Conservation (phyloP, 2,329 filamentous ascomycete species). For the Tothia fuscella region DNA sequence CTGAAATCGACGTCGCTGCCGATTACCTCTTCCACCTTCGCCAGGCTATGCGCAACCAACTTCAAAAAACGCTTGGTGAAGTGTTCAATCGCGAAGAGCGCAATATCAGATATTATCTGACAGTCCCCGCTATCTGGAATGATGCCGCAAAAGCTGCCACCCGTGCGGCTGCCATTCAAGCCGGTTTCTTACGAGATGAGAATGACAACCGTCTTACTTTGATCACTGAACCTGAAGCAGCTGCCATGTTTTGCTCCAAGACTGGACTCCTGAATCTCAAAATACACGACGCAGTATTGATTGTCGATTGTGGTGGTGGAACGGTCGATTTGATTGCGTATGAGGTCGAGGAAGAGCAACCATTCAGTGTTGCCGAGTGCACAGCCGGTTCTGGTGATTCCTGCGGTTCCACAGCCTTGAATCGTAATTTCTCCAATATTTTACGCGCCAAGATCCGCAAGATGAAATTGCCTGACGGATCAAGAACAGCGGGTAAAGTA, state of each 20-base stretch:
- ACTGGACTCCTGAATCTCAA: constrained; percentile 91
- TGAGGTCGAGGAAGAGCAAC: constrained; percentile 94
- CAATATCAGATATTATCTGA: constrained; percentile 95
- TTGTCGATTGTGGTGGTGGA: constrained; percentile 96
- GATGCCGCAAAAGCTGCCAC: constrained; percentile 97
- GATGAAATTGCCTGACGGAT: constrained; percentile 97
- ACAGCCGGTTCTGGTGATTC: constrained; percentile 96
- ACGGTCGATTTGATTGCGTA: constrained; percentile 99
- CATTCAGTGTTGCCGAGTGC: constrained; percentile 93
- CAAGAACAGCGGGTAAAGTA: constrained; percentile 92
- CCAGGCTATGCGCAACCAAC: constrained; percentile 87
- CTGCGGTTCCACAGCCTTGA: constrained; percentile 94
- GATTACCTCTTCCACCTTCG: constrained; percentile 98
- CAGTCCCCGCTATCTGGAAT: constrained; percentile 99
- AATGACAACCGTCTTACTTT: constrained; percentile 94
- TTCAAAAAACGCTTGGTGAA: constrained; percentile 93
- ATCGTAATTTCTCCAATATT: constrained; percentile 97
- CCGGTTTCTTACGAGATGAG: constrained; percentile 90
- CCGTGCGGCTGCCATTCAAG: constrained; percentile 88
- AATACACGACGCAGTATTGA: constrained; percentile 95
- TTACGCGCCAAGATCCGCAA: constrained; percentile 94
- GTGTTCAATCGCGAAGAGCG: constrained; percentile 97
- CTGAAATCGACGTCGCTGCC: constrained; percentile 97
- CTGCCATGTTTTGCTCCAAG: constrained; percentile 95
- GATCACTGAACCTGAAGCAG: constrained; percentile 92